Base-by-base conservation (phyloP, 139 green algal species). In the Dunaliella primolecta region DNA sequence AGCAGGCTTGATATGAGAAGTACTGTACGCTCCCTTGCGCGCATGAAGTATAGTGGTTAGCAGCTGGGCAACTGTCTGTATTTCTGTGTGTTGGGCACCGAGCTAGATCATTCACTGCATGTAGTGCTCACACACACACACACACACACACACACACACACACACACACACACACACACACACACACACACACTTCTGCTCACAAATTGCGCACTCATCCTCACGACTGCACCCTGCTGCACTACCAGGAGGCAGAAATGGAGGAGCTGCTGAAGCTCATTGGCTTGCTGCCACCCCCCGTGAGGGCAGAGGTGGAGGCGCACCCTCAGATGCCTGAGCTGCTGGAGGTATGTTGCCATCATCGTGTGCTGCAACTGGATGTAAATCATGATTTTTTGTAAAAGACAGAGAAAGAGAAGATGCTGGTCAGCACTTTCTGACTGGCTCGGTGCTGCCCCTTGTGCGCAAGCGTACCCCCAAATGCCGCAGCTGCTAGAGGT, bases 201-300 rank as follows among this genome's bases (percentile, higher is more conserved):
- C 27, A 2, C n/a, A n/a, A n/a, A n/a, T n/a, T 77, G n/a, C 32
- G 75, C n/a, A 36, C 70, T 7, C 32, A 25, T 25, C 70, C 70
- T 77, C 70, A 77, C 30, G 70, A 25, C 7, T 3, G 2, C 3
- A 25, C 11, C 32, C 27, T 77, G 70, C 27, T 35, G 20, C 34
- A n/a, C 38, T 57, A 78, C 32, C 87, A 84, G 87, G 87, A 84
- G 76, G 84, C 75, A 23, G 87, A 90, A 37, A 82, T 89, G 64
- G 84, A 87, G 29, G 89, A 92, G 81, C 87, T 89, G 20, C 81
- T 92, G 24, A 90, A 90, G 75, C 87, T 92, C 3, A 57, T 90
- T 7, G 15, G 30, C 23, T 81, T 92, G 78, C 87, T 92, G 78
- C 89, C 89, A 7, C 72, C 36, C 1, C 72, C 78, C 2, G 84